Evolutionary conservation across 2,329 filamentous ascomycete genomes (phyloP).

Genomic region (Scedosporium apiospermum): DNA sequence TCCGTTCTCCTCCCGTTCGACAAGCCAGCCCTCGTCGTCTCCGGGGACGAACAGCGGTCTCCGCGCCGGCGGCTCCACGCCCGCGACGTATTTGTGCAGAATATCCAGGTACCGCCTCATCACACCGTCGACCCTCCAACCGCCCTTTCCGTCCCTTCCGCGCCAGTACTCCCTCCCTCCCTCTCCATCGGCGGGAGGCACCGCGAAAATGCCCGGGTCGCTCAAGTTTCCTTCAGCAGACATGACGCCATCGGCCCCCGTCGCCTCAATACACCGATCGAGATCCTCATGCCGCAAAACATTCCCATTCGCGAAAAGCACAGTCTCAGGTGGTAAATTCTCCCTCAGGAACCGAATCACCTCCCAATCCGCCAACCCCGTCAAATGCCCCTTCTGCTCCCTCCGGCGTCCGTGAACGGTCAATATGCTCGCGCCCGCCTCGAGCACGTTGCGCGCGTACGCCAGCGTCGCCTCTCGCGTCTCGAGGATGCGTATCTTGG

Average conservation of each 20-base stretch:
- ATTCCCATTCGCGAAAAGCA: conserved; percentile 96
- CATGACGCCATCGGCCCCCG: conserved; percentile 90
- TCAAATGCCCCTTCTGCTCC: conserved; percentile 94
- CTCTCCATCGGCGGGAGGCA: conserved; percentile 50
- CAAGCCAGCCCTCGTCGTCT: conserved; percentile 38
- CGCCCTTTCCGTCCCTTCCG: conserved; percentile 66
- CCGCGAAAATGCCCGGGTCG: conserved; percentile 78
- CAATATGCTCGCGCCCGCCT: conserved; percentile 82
- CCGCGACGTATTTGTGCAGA: conserved; percentile 67
- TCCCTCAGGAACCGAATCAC: conserved; percentile 75
- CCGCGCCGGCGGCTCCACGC: conserved; percentile 53
- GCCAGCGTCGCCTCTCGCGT: conserved; percentile 76
- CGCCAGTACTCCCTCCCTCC: conserved; percentile 81
- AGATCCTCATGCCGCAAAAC: conserved; percentile 75
- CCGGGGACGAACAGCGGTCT: conserved; percentile 65
- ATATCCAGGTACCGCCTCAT: conserved; percentile 86
- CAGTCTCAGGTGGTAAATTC: conserved; percentile 73
- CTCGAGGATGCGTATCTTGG: conserved; percentile 87
- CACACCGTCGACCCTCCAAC: conserved; percentile 82
- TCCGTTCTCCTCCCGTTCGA: conserved; percentile 24
- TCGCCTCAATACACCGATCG: conserved; percentile 65
- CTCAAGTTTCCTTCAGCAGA: conserved; percentile 91
- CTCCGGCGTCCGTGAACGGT: conserved; percentile 83
- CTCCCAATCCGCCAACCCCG: conserved; percentile 87
- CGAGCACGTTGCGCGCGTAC: conserved; percentile 81